A percentile compares a stretch with the other conserved stretches of the same genome.
Conservation (phyloP, 805 yeast genomes). For the Candida palmyrensis region DNA sequence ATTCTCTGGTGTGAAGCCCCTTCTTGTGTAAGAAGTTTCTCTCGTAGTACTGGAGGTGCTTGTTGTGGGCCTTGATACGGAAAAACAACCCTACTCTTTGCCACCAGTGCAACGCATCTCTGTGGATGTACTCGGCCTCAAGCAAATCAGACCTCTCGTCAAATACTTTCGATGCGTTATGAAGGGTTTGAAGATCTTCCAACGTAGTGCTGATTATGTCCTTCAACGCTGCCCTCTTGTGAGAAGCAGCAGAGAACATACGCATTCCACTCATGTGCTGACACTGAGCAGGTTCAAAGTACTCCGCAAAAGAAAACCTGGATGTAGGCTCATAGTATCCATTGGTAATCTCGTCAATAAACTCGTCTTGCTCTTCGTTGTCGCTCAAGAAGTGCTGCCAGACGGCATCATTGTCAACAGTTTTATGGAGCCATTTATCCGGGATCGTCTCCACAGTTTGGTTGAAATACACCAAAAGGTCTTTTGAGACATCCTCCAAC, state of each 20-base stretch:
- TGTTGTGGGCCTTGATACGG: conserved; percentile 29
- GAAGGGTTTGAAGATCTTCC: conserved; percentile 15
- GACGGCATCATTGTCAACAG: conserved; percentile 11
- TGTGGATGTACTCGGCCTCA: conserved; percentile 25
- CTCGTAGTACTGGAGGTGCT: conserved; percentile 43
- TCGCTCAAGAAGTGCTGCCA: conserved; percentile 12
- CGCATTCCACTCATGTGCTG: conserved; percentile 7
- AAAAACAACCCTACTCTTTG: conserved; percentile 26
- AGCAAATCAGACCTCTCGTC: conserved; percentile 23
- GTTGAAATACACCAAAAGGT: conserved; percentile 34
- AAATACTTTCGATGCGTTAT: conserved; percentile 18
- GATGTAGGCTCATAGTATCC: conserved; percentile 13
- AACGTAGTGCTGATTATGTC: conserved; percentile 18
- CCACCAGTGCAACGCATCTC: conserved; percentile 31
- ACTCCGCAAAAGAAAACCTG: conserved; percentile 16
- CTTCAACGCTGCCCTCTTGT: conserved; percentile 16
- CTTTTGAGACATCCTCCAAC: conserved; percentile 42
- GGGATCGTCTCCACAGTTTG: conserved; percentile 24
- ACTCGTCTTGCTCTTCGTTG: conserved; percentile 12
- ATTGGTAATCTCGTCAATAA: conserved; percentile 11
- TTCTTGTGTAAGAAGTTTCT: conserved; percentile 44
- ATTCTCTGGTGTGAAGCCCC: conserved; percentile 46
- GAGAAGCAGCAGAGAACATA: conserved; percentile 7
- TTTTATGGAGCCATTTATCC: conserved; percentile 24
- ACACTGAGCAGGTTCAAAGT: conserved; percentile 8